Conservation (phyloP, 441 rosid genomes). For the Euphorbia schlechtendalii region DNA sequence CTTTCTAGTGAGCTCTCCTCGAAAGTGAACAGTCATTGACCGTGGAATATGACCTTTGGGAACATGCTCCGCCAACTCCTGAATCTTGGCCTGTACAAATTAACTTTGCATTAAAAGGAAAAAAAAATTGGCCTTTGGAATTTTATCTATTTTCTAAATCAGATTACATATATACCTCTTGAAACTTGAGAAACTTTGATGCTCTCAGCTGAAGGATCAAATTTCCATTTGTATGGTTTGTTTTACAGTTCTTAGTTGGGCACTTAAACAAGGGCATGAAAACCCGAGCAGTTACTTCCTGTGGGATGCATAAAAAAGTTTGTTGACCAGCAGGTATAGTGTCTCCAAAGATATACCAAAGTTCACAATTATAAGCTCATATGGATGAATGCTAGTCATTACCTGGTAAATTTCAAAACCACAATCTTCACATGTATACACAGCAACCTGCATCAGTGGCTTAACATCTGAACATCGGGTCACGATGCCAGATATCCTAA, state of each 20-base stretch:
- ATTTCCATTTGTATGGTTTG: conserved; percentile 65
- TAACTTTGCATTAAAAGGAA: conserved; percentile 12
- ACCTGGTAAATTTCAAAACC: conserved; percentile 98
- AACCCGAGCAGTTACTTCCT: conserved; percentile 94
- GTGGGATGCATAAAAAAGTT: conserved; percentile 23
- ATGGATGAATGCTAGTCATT: conserved; percentile 6
- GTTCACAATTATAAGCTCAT: background rate
- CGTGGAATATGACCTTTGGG: conserved; percentile 99
- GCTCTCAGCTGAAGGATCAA: conserved; percentile 98
- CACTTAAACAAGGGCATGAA: conserved; percentile 95
- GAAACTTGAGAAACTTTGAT: conserved; percentile 93
- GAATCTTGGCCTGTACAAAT: conserved; percentile 84
- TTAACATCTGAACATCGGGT: conserved; percentile 99
- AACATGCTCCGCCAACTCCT: conserved; percentile 96
- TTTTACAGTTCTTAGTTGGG: conserved; percentile 63
- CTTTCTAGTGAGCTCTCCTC: conserved; percentile 99
- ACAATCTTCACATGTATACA: conserved; percentile 98
- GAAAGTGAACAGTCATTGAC: conserved; percentile 90
- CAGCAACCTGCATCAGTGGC: conserved; percentile 97
- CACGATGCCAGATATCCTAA: conserved; percentile 84
- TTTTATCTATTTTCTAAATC: conserved; percentile 4
- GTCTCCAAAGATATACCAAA: background rate
- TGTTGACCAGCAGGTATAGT: conserved; percentile 2
- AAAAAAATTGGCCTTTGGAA: background rate
- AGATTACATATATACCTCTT: conserved; percentile 58